Evolutionary conservation across 768 basidiomycete genomes (phyloP).

Genomic region (Auricularia sp.): DNA sequence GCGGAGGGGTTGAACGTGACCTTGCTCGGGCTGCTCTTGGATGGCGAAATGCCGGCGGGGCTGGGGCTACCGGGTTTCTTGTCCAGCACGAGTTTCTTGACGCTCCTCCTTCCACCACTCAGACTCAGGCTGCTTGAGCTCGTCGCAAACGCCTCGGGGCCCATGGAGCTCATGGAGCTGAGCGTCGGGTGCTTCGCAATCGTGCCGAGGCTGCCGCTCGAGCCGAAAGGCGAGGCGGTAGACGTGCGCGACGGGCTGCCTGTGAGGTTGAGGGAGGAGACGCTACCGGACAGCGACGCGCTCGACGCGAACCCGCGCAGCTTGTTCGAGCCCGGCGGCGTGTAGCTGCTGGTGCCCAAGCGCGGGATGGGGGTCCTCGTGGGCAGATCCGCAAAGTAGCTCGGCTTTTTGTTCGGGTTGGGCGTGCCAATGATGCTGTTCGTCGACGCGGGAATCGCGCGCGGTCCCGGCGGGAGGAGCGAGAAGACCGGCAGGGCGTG

Average conservation of each 20-base stretch:
- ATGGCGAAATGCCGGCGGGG: slow-evolving; percentile 5
- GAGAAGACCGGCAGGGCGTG: slow-evolving; percentile 42
- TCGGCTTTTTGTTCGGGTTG: slow-evolving; percentile 50
- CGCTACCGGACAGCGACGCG: background rate
- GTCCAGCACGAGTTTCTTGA: slow-evolving; percentile 86
- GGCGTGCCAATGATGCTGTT: background rate
- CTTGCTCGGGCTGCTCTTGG: slow-evolving; percentile 28
- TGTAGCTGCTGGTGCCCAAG: slow-evolving; percentile 33
- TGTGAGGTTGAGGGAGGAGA: background rate
- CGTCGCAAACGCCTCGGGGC: slow-evolving; percentile 50
- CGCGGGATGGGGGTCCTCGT: slow-evolving; percentile 62
- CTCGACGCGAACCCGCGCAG: slow-evolving; percentile 54
- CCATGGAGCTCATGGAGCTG: slow-evolving; percentile 10
- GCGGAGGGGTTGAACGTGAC: slow-evolving; percentile 67
- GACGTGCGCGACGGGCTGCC: background rate
- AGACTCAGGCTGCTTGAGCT: slow-evolving; percentile 40
- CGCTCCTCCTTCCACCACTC: slow-evolving; percentile 63
- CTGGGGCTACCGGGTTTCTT: slow-evolving; percentile 44
- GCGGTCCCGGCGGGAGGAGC: slow-evolving; percentile 63
- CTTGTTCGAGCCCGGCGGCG: slow-evolving; percentile 51
- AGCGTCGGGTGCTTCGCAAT: background rate
- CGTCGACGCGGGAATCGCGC: slow-evolving; percentile 51
- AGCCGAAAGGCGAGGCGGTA: background rate
- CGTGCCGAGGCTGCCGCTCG: background rate
- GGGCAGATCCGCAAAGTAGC: slow-evolving; percentile 68